Conservation (phyloP, 441 rosid genomes). For the Rhodomyrtus psidioides region DNA sequence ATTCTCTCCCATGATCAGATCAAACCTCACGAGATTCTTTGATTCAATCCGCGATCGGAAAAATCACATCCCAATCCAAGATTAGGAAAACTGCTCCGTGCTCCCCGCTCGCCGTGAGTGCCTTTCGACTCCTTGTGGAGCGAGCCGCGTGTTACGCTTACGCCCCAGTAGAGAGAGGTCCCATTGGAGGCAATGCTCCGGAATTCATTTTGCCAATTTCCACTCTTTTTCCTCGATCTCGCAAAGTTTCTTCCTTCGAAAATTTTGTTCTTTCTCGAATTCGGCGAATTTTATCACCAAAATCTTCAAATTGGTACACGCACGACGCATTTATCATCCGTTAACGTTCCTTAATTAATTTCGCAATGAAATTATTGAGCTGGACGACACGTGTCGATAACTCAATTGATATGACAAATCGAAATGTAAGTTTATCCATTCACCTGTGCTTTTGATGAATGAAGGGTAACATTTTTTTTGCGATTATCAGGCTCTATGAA, state of each 20-base stretch:
- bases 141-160: not conserved
- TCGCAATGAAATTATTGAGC: too few relatives aligned
- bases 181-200: not conserved
- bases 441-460: too few relatives aligned
- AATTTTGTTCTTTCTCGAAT: not conserved
- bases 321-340: too few relatives aligned
- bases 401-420: too few relatives aligned
- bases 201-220: not conserved
- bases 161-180: too few relatives aligned
- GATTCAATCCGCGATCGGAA: not conserved
- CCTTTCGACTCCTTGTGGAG: not conserved
- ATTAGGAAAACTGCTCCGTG: not conserved
- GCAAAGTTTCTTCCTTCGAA: not conserved
- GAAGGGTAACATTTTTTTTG: too few relatives aligned
- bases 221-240: not conserved
- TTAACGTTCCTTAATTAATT: accelerated
- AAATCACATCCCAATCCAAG: not conserved
- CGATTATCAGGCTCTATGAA: too few relatives aligned
- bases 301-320: too few relatives aligned
- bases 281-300: too few relatives aligned
- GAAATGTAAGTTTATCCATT: too few relatives aligned
- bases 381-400: too few relatives aligned
- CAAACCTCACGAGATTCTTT: not conserved
- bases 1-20: not conserved
- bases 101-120: not conserved